These are phyloP conservation scores for Bryopsis sp. DNA, from an alignment of 139 green algal genomes.

Conservation along the genomic window DNA sequence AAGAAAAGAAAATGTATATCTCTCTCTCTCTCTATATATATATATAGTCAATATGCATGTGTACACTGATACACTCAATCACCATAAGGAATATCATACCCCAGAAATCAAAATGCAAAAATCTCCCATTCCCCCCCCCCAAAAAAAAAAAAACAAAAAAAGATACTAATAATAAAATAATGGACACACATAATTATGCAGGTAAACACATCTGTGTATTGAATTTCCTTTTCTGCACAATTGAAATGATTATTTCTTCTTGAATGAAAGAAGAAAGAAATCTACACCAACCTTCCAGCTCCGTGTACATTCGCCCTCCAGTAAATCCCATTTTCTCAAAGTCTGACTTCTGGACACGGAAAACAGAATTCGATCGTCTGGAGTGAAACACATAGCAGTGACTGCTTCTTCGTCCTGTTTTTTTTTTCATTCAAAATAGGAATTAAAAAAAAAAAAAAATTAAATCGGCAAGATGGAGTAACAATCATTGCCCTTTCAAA, in stretches of 20 bases:
- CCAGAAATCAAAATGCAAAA: too few species aligned
- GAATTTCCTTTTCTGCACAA: too few species aligned
- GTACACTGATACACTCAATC: background rate
- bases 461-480: too few species aligned
- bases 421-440: background rate
- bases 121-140: too few species aligned
- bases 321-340: slow-evolving; percentile 52
- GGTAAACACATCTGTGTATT: too few species aligned
- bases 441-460: background rate
- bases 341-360: slow-evolving; percentile 66
- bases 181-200: too few species aligned
- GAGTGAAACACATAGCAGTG: slow-evolving; percentile 67
- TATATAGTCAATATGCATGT: background rate
- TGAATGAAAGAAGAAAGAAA: background rate
- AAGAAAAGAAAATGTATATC: slow-evolving; percentile 3
- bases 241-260: too few species aligned
- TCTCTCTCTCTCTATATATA: background rate
- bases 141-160: too few species aligned
- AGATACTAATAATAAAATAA: too few species aligned
- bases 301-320: slow-evolving; percentile 30
- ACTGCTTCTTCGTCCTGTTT: slow-evolving; percentile 77
- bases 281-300: slow-evolving; percentile 47
- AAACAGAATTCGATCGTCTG: slow-evolving; percentile 60
- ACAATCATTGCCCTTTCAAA: too few species aligned
- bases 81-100: too few species aligned